These are phyloP conservation scores for Ceriops tagal DNA, from an alignment of 345 rosid genomes.

Conservation along the genomic window DNA sequence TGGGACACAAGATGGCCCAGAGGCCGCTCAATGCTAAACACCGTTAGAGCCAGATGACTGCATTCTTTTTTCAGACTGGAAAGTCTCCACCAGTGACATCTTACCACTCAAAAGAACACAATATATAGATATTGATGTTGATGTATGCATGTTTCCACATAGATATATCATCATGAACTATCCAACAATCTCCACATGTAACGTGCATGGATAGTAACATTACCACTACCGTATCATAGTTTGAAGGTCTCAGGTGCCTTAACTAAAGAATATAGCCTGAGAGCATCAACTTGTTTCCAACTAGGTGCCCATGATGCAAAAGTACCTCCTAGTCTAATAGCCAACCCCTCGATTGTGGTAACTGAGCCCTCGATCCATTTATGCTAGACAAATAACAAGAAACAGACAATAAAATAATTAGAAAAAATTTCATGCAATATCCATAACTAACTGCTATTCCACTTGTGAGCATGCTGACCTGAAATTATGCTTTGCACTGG, in stretches of 20 bases:
- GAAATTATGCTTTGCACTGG: neutral
- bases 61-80: too few species aligned
- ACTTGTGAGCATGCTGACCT: constrained; percentile 15
- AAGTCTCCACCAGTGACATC: too few species aligned
- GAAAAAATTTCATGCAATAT: neutral
- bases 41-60: too few species aligned
- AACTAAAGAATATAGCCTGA: neutral
- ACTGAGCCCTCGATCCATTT: neutral
- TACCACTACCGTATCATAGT: neutral
- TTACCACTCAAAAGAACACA: too few species aligned
- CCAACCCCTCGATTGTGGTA: constrained; percentile 1
- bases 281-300: neutral
- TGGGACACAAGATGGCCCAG: too few species aligned
- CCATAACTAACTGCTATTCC: neutral
- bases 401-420: constrained; percentile 5
- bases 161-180: too few species aligned
- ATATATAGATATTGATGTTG: too few species aligned
- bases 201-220: too few species aligned
- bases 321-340: neutral
- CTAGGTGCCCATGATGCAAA: neutral
- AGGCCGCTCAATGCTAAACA: too few species aligned
- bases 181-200: too few species aligned
- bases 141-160: too few species aligned
- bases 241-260: neutral
- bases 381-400: constrained; percentile 13